These are phyloP conservation scores for Themeda triandra DNA, from an alignment of 176 grass and related monocot species.

Conservation along the genomic window DNA sequence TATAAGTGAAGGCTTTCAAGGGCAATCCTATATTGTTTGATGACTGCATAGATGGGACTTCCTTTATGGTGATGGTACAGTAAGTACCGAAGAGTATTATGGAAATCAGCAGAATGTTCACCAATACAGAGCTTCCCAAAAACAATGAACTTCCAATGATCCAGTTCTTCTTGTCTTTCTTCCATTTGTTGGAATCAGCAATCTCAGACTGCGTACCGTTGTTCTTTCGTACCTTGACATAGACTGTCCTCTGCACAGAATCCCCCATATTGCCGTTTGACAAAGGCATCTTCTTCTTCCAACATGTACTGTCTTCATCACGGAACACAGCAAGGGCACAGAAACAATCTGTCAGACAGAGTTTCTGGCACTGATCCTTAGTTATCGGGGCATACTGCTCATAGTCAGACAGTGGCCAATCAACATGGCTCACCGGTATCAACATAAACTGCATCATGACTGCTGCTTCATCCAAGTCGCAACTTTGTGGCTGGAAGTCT, in stretches of 20 bases:
- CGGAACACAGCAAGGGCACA: slow-evolving; percentile 21
- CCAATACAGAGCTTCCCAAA: slow-evolving; percentile 34
- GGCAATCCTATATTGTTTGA: slow-evolving; percentile 1
- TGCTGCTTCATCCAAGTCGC: slow-evolving; percentile 31
- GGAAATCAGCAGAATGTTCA: slow-evolving; percentile 29
- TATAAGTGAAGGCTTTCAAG: slow-evolving; percentile 29
- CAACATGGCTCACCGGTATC: neutral
- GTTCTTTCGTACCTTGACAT: slow-evolving; percentile 33
- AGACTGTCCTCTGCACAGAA: neutral
- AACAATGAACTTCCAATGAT: slow-evolving; percentile 33
- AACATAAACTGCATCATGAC: slow-evolving; percentile 12
- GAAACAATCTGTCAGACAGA: slow-evolving; percentile 53
- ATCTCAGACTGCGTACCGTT: slow-evolving; percentile 4
- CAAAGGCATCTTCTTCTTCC: slow-evolving; percentile 63
- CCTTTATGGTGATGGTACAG: slow-evolving; percentile 8
- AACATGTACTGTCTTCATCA: neutral
- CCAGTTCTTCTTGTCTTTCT: slow-evolving; percentile 27
- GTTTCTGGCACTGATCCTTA: neutral
- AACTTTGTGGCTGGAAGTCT: slow-evolving; percentile 43
- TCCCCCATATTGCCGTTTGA: slow-evolving; percentile 20
- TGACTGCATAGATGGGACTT: neutral
- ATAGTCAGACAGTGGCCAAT: slow-evolving; percentile 37
- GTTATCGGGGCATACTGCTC: slow-evolving; percentile 8
- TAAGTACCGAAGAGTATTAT: slow-evolving; percentile 5
- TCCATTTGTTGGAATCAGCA: neutral